Evolutionary conservation across 257 asterid genomes (phyloP).

Genomic region (Plantago major): DNA sequence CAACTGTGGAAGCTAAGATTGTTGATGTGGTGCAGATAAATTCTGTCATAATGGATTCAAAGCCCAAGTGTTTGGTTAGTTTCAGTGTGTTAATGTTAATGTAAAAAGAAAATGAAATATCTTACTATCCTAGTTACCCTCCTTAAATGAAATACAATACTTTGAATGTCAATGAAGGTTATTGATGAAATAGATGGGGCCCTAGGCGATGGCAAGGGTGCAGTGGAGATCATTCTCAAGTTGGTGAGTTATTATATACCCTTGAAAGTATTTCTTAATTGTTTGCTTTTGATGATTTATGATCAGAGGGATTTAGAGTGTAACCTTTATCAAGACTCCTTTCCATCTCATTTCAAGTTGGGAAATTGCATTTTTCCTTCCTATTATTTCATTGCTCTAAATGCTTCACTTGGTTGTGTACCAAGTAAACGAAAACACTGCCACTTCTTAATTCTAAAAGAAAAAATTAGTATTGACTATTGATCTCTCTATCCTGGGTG

Average conservation of each 20-base stretch:
- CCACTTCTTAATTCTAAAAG: slow-evolving; percentile 1
- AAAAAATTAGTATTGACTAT: neutral
- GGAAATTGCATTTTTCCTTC: slow-evolving; percentile 15
- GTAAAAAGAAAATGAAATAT: slow-evolving; percentile 1
- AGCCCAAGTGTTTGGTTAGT: slow-evolving; percentile 97
- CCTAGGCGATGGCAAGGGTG: slow-evolving; percentile 97
- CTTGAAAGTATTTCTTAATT: slow-evolving; percentile 13
- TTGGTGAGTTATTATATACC: slow-evolving; percentile 48
- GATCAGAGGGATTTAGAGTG: neutral
- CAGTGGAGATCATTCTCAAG: slow-evolving; percentile 77
- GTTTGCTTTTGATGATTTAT: neutral
- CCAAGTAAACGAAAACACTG: neutral
- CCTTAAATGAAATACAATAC: slow-evolving; percentile 20
- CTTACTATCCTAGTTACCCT: slow-evolving; percentile 7
- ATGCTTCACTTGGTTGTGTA: slow-evolving; percentile 14
- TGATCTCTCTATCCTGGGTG: too few relatives aligned
- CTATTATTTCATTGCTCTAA: slow-evolving; percentile 6
- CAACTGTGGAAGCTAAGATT: slow-evolving; percentile 82
- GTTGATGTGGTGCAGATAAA: slow-evolving; percentile 91
- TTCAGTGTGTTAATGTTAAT: slow-evolving; percentile 24
- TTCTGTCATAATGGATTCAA: slow-evolving; percentile 81
- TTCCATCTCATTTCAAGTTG: neutral
- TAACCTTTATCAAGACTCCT: neutral
- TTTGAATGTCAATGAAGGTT: slow-evolving; percentile 40
- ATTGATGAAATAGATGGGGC: slow-evolving; percentile 99